These are phyloP conservation scores for Xylaria nigripes DNA, from an alignment of 495 filamentous ascomycete genomes.

Conservation along the genomic window DNA sequence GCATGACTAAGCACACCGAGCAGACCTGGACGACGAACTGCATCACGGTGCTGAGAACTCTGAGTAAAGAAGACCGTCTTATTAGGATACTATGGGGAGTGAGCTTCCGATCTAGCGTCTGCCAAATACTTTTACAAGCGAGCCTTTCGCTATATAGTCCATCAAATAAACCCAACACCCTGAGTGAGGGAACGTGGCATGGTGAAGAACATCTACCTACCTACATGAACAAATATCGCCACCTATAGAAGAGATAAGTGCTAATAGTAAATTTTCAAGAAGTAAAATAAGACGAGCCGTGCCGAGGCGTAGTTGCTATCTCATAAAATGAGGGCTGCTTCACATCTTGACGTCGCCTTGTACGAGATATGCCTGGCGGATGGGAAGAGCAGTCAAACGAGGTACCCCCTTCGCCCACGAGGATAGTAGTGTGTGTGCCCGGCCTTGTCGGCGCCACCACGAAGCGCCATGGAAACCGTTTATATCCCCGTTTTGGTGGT, in stretches of 20 bases:
- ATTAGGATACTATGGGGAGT: neutral
- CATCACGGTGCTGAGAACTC: neutral
- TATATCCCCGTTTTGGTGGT: no score
- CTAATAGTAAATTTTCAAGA: no score
- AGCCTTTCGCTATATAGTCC: neutral
- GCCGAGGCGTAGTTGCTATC: no score
- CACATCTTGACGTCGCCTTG: slow-evolving; percentile 25
- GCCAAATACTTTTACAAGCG: neutral
- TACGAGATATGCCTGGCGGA: slow-evolving; percentile 37
- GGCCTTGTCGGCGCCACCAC: slow-evolving; percentile 12
- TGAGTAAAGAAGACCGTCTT: neutral
- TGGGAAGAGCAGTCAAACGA: slow-evolving; percentile 38
- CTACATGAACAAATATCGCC: neutral
- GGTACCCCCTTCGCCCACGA: slow-evolving; percentile 29
- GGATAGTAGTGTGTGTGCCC: slow-evolving; percentile 42
- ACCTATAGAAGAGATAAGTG: neutral
- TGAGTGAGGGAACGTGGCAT: neutral
- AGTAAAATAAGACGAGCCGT: no score
- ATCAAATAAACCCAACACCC: neutral
- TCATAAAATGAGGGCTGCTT: no score
- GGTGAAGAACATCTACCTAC: neutral
- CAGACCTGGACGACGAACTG: neutral
- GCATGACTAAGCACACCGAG: neutral
- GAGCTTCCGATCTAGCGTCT: neutral
- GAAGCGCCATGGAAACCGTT: no score